Base-by-base conservation (phyloP, 257 asterid species). In the Capsicum chinense region DNA sequence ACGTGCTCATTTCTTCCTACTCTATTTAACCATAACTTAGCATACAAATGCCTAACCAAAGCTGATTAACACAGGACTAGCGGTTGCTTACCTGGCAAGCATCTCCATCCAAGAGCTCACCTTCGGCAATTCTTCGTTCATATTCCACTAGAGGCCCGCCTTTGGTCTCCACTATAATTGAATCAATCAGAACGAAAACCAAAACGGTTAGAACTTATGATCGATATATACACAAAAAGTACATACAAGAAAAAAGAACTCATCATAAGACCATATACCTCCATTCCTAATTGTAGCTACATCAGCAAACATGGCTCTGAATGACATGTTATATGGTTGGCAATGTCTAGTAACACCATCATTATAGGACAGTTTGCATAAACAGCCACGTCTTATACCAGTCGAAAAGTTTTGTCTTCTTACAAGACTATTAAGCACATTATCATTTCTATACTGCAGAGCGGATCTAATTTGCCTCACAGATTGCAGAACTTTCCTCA, bases 71-170 rank as follows among this genome's bases (percentile, higher is more conserved):
- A 17, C 35, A 12, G 71, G 54, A 59, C 42, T 35, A 66, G 8
- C 66, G 44, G 39, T 37, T 59, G 76, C 81, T 57, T 85, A 93
- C 99, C 94, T 96, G 99, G 83, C 92, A 93, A 86, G 87, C 91
- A 89, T 95, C 99, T 83, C 99, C 98, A 84, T 94, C 98, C 67
- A 90, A 63, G 63, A 95, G 97, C 44, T 94, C 99, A 78, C 99
- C 97, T 9, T 92, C 91, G 64, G 93, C 90, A 71, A 95, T 88
- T 87, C 99, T 91, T 71, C 97, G 92, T 86, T 89, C 97, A 70
- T 95, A 95, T 88, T 94, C 98, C 44, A 91, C 83, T 3, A 95
- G 94, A 83, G 98, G 98, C 37, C 99, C 99, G 83, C 91, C 94
- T 79, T 88, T 84, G 83, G 82, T 88, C 39, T 70, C 80, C 79